Percentiles rank a stretch among this genome's conserved stretches.
Conservation (phyloP, 2,329 filamentous ascomycete genomes). For the Pseudogymnoascus sp. region DNA sequence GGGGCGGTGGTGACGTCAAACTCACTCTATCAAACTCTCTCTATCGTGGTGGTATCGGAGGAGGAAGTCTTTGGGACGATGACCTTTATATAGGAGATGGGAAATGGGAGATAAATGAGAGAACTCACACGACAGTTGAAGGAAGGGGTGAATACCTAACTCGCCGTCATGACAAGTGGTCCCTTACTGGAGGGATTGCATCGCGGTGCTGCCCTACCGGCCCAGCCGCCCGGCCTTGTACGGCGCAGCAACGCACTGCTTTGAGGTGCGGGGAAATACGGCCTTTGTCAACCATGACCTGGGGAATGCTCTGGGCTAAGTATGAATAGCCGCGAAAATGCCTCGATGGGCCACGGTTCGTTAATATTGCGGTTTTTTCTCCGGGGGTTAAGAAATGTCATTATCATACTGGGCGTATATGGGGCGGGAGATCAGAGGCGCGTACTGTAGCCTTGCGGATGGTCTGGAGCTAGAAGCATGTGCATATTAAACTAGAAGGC, state of each 20-base stretch:
- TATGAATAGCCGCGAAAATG: neutral
- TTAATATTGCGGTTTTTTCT: neutral
- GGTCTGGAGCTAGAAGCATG: neutral
- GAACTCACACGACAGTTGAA: neutral
- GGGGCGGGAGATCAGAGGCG: neutral
- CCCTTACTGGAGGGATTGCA: neutral
- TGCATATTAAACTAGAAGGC: neutral
- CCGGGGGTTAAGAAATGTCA: neutral
- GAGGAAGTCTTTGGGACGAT: neutral
- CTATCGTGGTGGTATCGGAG: neutral
- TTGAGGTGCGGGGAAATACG: neutral
- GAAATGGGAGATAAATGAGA: neutral
- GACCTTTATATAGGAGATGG: neutral
- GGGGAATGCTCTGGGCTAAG: neutral
- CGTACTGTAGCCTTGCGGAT: neutral
- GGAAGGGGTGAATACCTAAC: neutral
- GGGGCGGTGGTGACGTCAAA: neutral
- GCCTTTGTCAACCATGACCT: neutral
- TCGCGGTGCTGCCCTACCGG: neutral
- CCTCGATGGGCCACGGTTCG: neutral
- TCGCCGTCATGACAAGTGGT: neutral
- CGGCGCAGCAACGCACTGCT: neutral
- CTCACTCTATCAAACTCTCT: neutral
- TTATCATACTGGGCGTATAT: neutral
- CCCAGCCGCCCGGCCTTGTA: neutral